These are phyloP conservation scores for fission yeast (Schizosaccharomyces pombe) DNA, from an alignment of 805 yeast genomes.

Conservation along the genomic window DNA sequence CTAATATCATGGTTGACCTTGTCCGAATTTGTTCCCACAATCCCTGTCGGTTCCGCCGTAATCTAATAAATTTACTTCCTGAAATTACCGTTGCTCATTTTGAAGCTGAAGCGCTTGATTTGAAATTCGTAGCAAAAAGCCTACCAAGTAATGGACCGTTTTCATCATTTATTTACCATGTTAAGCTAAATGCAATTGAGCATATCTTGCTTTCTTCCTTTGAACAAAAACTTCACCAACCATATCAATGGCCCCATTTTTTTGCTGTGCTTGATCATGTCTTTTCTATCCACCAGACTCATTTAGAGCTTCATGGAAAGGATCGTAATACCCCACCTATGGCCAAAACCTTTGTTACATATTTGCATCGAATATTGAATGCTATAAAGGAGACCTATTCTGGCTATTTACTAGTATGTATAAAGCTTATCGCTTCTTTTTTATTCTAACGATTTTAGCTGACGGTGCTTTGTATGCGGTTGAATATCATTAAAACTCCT, in stretches of 20 bases:
- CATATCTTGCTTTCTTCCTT: neutral
- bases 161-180: too few relatives aligned
- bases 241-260: neutral
- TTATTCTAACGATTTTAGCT: neutral
- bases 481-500: too few relatives aligned
- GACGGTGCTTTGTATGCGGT: too few relatives aligned
- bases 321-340: too few relatives aligned
- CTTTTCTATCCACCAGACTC: neutral
- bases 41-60: neutral
- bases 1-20: neutral
- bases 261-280: neutral
- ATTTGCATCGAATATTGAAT: neutral
- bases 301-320: neutral
- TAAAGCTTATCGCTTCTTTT: neutral
- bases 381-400: neutral
- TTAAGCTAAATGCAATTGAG: too few relatives aligned
- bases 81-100: neutral
- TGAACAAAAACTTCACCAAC: neutral
- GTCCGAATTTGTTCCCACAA: neutral
- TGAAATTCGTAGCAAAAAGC: too few relatives aligned
- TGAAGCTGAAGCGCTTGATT: neutral
- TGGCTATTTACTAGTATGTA: neutral
- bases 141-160: too few relatives aligned
- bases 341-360: neutral
- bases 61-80: neutral